Percentiles rank a stretch among this genome's conserved stretches.
Evolutionary conservation across 2,329 filamentous ascomycete genomes (phyloP).

Genomic region (Sphaerulina vaccinii): DNA sequence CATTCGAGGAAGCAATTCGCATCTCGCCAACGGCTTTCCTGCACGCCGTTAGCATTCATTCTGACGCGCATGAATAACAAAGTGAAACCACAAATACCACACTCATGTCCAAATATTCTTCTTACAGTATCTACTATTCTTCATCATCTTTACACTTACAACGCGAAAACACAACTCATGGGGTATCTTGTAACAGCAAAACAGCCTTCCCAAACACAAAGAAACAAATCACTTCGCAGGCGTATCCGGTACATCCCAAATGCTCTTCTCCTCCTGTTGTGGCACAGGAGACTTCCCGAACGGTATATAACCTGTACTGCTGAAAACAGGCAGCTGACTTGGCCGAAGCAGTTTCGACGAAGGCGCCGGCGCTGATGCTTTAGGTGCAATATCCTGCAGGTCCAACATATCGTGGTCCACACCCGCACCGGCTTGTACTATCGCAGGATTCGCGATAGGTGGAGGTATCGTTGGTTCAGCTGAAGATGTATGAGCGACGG

Average conservation of each 20-base stretch:
- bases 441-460: not conserved
- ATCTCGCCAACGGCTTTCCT: too few species aligned
- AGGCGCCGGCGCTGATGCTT: not conserved
- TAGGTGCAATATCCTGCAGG: too few species aligned
- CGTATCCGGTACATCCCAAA: constrained; percentile 51
- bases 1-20: too few species aligned
- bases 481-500: not conserved
- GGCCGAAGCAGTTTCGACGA: not conserved
- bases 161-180: not conserved
- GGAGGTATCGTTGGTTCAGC: not conserved
- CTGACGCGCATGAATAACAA: too few species aligned
- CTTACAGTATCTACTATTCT: not conserved
- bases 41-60: too few species aligned
- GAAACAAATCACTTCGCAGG: constrained; percentile 31
- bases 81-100: too few species aligned
- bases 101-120: too few species aligned
- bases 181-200: too few species aligned
- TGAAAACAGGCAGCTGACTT: constrained; percentile 30
- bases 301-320: constrained; percentile 36
- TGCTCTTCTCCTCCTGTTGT: constrained; percentile 27
- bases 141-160: not conserved
- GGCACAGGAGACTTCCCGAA: constrained; percentile 26
- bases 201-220: constrained; percentile 4
- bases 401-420: too few species aligned
- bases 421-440: not conserved